These are phyloP conservation scores for Melanopsichium pennsylvanicum DNA, from an alignment of 1,284 basidiomycete species.

Conservation along the genomic window DNA sequence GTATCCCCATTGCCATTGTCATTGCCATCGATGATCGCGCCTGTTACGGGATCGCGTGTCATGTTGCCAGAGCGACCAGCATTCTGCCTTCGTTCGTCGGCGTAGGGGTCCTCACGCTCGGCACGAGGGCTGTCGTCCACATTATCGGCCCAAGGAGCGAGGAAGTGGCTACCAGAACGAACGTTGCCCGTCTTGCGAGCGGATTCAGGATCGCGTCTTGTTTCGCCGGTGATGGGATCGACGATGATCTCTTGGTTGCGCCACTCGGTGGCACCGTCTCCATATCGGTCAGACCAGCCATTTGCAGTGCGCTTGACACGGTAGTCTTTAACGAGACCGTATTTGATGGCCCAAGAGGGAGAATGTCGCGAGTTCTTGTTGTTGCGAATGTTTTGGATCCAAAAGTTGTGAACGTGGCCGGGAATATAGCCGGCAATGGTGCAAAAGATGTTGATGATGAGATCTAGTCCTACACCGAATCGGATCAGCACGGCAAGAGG, in stretches of 20 bases:
- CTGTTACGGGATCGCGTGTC: conserved; percentile 43
- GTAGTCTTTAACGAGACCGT: conserved; percentile 53
- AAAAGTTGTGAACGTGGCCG: conserved; percentile 83
- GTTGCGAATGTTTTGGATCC: conserved; percentile 89
- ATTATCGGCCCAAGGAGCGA: conserved; percentile 49
- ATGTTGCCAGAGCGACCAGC: conserved; percentile 25
- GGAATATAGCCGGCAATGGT: conserved; percentile 77
- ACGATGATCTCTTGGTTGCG: conserved; percentile 44
- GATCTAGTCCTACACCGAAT: conserved; percentile 90
- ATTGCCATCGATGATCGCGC: conserved; percentile 36
- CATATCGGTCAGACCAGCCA: conserved; percentile 51
- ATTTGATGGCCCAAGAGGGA: conserved; percentile 84
- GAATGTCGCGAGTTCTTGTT: conserved; percentile 90
- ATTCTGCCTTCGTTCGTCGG: conserved; percentile 36
- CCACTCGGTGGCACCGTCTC: conserved; percentile 28
- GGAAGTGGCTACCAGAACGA: conserved; percentile 26
- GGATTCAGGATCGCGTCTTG: conserved; percentile 30
- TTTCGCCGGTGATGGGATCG: conserved; percentile 51
- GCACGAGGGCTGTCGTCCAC: conserved; percentile 44
- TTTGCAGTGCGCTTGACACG: conserved; percentile 43
- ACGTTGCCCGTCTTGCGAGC: conserved; percentile 38
- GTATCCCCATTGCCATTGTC: conserved; percentile 10
- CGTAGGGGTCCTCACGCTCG: conserved; percentile 45
- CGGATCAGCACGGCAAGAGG: conserved; percentile 82
- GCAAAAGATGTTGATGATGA: conserved; percentile 88